These are phyloP conservation scores for Mycena amicta DNA, from an alignment of 768 basidiomycete species.

Conservation along the genomic window DNA sequence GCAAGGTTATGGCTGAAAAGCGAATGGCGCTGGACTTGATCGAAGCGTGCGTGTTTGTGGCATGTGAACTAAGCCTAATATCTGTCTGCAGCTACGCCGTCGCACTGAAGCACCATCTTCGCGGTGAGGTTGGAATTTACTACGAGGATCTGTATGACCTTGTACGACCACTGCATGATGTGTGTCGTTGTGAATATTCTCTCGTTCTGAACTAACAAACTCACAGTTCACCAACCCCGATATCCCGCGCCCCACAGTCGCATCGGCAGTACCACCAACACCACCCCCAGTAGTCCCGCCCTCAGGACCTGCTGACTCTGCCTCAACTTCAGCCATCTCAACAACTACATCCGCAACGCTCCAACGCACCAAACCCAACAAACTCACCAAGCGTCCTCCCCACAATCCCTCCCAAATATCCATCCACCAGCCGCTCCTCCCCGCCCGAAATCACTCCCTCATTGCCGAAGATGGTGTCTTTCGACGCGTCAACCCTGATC, in stretches of 20 bases:
- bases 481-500: slow-evolving; percentile 26
- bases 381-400: slow-evolving; percentile 5
- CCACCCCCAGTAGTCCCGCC: neutral
- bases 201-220: neutral
- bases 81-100: slow-evolving; percentile 47
- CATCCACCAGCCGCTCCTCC: slow-evolving; percentile 39
- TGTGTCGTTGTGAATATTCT: slow-evolving; percentile 27
- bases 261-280: slow-evolving; percentile 17
- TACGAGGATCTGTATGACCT: slow-evolving; percentile 64
- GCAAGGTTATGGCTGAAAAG: slow-evolving; percentile 63
- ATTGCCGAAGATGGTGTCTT: slow-evolving; percentile 32
- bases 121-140: slow-evolving; percentile 62
- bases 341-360: neutral
- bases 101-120: slow-evolving; percentile 63
- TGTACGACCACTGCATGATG: slow-evolving; percentile 57
- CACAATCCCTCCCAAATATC: slow-evolving; percentile 2
- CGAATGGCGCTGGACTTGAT: slow-evolving; percentile 57
- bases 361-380: neutral
- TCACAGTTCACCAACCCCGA: slow-evolving; percentile 30
- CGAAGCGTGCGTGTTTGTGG: slow-evolving; percentile 46
- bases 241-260: slow-evolving; percentile 27
- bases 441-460: slow-evolving; percentile 34
- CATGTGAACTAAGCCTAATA: neutral
- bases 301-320: neutral
- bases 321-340: neutral